Evolutionary conservation across 495 filamentous ascomycete species (phyloP).

Genomic region (Symbiotaphrina buchneri): DNA sequence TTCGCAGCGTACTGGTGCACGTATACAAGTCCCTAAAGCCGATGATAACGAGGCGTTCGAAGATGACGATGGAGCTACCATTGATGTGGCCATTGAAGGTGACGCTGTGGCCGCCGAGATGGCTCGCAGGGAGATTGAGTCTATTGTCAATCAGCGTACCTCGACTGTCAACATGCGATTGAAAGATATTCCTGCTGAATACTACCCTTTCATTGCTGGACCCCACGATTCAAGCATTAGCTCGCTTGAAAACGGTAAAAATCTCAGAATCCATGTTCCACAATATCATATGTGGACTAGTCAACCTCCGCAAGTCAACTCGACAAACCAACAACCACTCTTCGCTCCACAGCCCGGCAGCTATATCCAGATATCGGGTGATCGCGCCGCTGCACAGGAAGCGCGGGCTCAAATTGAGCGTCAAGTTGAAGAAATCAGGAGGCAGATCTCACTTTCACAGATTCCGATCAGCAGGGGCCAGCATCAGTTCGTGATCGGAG

Average conservation of each 20-base stretch:
- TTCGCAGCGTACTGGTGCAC: conserved; percentile 62
- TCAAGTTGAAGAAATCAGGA: conserved; percentile 45
- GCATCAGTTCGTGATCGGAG: conserved; percentile 81
- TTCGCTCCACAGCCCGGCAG: conserved; percentile 43
- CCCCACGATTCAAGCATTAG: conserved; percentile 44
- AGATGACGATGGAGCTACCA: conserved; percentile 58
- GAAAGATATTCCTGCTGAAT: conserved; percentile 68
- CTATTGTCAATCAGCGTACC: conserved; percentile 66
- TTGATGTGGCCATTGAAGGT: conserved; percentile 77
- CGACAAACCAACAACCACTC: conserved; percentile 31
- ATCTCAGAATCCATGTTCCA: conserved; percentile 57
- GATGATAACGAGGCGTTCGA: conserved; percentile 24
- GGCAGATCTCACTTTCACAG: conserved; percentile 45
- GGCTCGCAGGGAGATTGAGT: conserved; percentile 59
- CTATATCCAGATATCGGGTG: conserved; percentile 68
- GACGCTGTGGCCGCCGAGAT: conserved; percentile 64
- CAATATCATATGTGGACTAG: conserved; percentile 50
- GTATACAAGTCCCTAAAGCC: conserved; percentile 65
- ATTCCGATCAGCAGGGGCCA: conserved; percentile 52
- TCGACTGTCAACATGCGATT: conserved; percentile 58
- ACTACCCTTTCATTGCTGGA: conserved; percentile 87
- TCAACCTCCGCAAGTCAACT: conserved; percentile 24
- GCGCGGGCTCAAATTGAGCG: conserved; percentile 61
- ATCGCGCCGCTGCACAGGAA: conserved; percentile 60
- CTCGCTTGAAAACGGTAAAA: conserved; percentile 44